Base-by-base conservation (phyloP, 2,329 filamentous ascomycete species). In the Achaetomium macrosporum region DNA sequence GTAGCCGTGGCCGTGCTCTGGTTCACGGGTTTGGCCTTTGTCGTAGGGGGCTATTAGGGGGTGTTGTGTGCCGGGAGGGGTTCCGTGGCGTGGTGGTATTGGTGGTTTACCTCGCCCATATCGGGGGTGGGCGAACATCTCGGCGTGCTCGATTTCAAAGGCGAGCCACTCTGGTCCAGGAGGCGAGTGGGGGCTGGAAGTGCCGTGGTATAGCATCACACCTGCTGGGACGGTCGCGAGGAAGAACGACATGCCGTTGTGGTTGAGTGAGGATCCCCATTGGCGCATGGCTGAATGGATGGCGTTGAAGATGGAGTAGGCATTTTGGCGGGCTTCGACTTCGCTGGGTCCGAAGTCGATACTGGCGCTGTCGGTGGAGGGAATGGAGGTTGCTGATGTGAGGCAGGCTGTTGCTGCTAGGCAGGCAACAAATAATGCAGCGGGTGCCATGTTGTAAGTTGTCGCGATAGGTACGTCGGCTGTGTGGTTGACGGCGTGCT, bases 201-300 rank as follows among this genome's bases (percentile, higher is more conserved):
- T 76, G 12, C 87, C 87, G 63, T 90, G 87, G 61, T 89, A 88
- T 10, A 90, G 66, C 35, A 83, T 69, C 0, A 82, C 85, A 3
- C 82, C 84, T 16, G 73, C 71, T 0, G 86, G 85, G 0, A 90
- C 76, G 0, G 75, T 77, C 1, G 79, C 85, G 0, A 85, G 73
- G 61, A 89, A 87, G 59, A 87, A 76, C 1, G 83, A 82, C 75
- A 90, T 84, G 51, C 87, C 87, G 64, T 90, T 90, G 67, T 90
- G 87, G 54, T 87, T 77, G 2, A 88, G 64, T 0, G 84, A 83
- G 0, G 84, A 87, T 1, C 84, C 86, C 80, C 84, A 90, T 71
- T 90, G 85, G 35, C 87, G 76, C 72, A 87, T 82, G 1, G 85
- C 84, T 10, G 82, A 82, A 58, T 89, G 82, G 16, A 90, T 72